A percentile compares a stretch with the other conserved stretches of the same genome.
phyloP scores from a whole-genome alignment of 345 rosid species.

The Firmiana major region DNA sequence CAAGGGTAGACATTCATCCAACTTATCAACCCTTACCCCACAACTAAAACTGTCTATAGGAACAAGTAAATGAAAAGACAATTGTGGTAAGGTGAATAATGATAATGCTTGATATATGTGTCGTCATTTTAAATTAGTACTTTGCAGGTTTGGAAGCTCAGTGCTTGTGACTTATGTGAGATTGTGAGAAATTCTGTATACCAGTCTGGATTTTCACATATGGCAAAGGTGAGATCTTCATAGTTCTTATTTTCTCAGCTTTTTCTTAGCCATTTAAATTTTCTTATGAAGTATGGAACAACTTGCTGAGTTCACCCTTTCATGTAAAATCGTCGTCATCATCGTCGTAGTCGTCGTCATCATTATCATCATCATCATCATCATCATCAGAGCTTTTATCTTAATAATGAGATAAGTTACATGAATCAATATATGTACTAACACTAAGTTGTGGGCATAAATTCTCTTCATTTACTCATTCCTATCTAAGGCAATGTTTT shows the following conservation, averaged over 20 bases:
- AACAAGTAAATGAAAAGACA: background rate
- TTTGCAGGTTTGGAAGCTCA: slow-evolving; percentile 51
- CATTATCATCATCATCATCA: too few relatives aligned
- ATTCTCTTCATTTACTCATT: too few relatives aligned
- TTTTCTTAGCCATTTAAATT: background rate
- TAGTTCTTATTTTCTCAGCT: background rate
- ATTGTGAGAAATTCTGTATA: slow-evolving; percentile 55
- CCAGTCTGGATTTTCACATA: slow-evolving; percentile 48
- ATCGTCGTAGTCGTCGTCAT: too few relatives aligned
- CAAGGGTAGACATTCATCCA: background rate
- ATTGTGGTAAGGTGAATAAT: background rate
- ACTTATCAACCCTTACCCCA: background rate
- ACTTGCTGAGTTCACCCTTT: background rate
- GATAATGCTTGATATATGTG: background rate
- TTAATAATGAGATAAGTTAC: too few relatives aligned
- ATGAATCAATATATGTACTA: too few relatives aligned
- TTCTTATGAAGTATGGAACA: background rate
- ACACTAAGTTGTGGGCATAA: too few relatives aligned
- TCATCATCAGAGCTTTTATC: too few relatives aligned
- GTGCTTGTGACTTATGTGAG: slow-evolving; percentile 56
- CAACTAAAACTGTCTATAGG: background rate
- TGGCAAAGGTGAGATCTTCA: slow-evolving; percentile 32
- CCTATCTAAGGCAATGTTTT: too few relatives aligned
- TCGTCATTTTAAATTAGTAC: background rate
- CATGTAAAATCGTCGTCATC: background rate